Base-by-base conservation (phyloP, 768 basidiomycete species). In the Butyriboletus loyo region DNA sequence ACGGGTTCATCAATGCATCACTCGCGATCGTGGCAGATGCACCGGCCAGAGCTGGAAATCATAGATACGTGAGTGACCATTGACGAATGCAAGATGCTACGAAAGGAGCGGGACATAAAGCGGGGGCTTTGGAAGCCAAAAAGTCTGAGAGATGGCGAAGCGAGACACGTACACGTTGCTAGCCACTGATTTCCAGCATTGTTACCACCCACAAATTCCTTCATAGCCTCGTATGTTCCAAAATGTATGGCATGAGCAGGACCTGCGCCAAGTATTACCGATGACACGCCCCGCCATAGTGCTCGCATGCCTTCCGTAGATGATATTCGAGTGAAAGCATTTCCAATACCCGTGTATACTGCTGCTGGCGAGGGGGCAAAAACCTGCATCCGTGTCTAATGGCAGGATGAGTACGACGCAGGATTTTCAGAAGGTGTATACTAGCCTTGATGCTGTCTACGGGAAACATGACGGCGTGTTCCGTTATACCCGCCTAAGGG, bases 1-100 rank as follows among this genome's bases (percentile, higher is more conserved):
- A 99, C 3, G 97, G 97, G 70, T 98, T 99, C 97, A 99, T 99
- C 49, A 98, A 76, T 3, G 97, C 97, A 74, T 99, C 97, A 52
- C 87, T 89, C 4, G 94, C 89, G 58, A 95, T 89, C 10, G 97
- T 98, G 0, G 96, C 97, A 0, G 87, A 83, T 40, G 93, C 97
- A 55, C 97, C 97, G 28, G 97, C 97, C 28, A 93, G 62, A 28
- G 96, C 97, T 92, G 19, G 8, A 5, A 27, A 52, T 42, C 35
- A 48, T 10, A 30, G n/a, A 55, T 50, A 39, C n/a, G 34, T 65
- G 52, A 64, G 59, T 21, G 36, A 54, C 35, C 44, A 15, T 15
- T 11, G 46, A 44, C 5, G 53, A 24, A 43, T 13, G 15, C 39
- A 31, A 39, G 38, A 15, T 22, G 19, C 1, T 35, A 22, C 15